Percentiles rank a stretch among this genome's conserved stretches.
These are phyloP conservation scores for Cubamyces sp. DNA, from an alignment of 768 basidiomycete species.

Conservation along the genomic window DNA sequence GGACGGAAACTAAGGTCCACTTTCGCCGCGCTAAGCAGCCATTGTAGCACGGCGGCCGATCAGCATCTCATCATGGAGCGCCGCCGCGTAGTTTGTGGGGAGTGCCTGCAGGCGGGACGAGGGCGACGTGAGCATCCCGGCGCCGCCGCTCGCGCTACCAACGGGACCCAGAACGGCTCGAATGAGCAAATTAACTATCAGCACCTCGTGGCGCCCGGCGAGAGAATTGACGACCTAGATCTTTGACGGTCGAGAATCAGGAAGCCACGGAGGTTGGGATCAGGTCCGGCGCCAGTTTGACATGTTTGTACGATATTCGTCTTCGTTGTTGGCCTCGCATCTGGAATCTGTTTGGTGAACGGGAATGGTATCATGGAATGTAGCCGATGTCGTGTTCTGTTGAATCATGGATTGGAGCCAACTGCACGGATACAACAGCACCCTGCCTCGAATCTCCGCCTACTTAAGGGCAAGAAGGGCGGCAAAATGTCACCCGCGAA, in stretches of 20 bases:
- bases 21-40: not conserved
- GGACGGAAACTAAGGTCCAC: too few species aligned
- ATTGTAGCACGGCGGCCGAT: slow-evolving; percentile 11
- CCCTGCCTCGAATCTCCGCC: too few species aligned
- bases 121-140: not conserved
- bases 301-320: too few species aligned
- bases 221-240: not conserved
- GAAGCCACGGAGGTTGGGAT: not conserved
- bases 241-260: not conserved
- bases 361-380: too few species aligned
- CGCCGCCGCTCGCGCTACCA: not conserved
- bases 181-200: not conserved
- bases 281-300: too few species aligned
- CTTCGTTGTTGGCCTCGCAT: too few species aligned
- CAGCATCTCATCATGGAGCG: slow-evolving; percentile 23
- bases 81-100: not conserved
- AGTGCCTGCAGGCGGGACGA: slow-evolving; percentile 6
- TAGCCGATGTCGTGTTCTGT: too few species aligned
- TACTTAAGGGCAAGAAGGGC: too few species aligned
- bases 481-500: too few species aligned
- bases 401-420: too few species aligned
- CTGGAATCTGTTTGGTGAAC: too few species aligned
- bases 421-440: too few species aligned
- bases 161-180: not conserved
- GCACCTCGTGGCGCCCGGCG: not conserved